Base-by-base conservation (phyloP, 2,329 filamentous ascomycete genomes). In the Mycosphaerelloides madeirae region DNA sequence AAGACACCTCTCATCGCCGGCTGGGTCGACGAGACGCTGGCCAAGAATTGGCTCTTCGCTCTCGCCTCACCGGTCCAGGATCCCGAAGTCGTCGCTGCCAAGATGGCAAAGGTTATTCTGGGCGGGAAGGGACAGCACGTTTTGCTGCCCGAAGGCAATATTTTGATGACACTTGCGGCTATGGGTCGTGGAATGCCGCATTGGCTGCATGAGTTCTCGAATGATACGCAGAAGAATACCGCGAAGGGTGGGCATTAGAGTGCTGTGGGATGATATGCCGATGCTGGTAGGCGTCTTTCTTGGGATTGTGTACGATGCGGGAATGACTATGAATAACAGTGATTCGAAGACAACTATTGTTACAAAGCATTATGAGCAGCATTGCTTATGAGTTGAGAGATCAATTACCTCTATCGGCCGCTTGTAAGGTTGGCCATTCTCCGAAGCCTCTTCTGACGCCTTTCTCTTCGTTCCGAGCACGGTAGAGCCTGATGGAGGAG, bases 101-200 rank as follows among this genome's bases (percentile, higher is more conserved):
- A 53, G 31, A 65, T 68, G 55, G 61, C 63, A 2, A 55, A 61
- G 15, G 63, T 66, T 36, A 63, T 68, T 22, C 47, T 67, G 19
- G 53, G 52, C 34, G 58, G 53, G 13, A 62, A 53, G 52, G 65
- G 65, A 15, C 63, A 66, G 41, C 35, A 68, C 28, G 45, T 65
- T 25, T 46, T 67, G 18, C 63, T 43, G 31, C 40, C 40, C 3
- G 40, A 43, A 19, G 40, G 40, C 13, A 43, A 43, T 31, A 16
- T 22, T 12, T 18, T 43, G 12, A 43, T 43, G 40, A 20, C 31
- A 4, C 22, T 43, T 15, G 40, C 40, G 5, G 40, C 40, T 4
- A 22, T 22, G 20, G 40, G 40, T 16, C 31, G 40, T 35, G 40
- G 40, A 6, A 15, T 43, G 16, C 40, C 40, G 20, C 40, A 43